Base-by-base conservation (phyloP, 2,329 filamentous ascomycete genomes). In the Pseudogymnoascus sp. region DNA sequence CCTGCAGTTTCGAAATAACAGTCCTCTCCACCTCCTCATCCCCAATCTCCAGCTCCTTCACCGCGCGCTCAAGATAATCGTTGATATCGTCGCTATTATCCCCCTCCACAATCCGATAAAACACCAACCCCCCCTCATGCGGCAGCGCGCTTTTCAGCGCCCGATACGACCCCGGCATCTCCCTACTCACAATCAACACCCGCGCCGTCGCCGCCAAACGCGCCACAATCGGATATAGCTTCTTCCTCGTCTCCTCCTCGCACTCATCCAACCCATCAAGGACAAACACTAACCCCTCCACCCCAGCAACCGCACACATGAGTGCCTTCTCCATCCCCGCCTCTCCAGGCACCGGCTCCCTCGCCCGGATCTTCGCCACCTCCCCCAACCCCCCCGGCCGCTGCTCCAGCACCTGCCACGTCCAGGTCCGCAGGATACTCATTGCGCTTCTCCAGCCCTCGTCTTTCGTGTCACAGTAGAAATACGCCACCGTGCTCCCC, bases 21-120 rank as follows among this genome's bases (percentile, higher is more conserved):
- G 45, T 52, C 3, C n/a, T 52, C 23, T 52, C 45, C 45, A 52
- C 45, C 45, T 52, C 45, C n/a, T 52, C 45, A 52, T 52, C 45
- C 7, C 45, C 45, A 52, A 52, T 52, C 45, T 52, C 45, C 26
- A 52, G 23, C 7, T 52, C 45, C 26, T 4, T 31, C 7, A 52
- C 45, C 23, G 45, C 26, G 4, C 45, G 45, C 14, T 52, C 45
- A 11, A 52, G 45, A 31, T 52, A 52, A 21, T 52, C 45, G 7
- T 52, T 52, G 45, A 52, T 52, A 52, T 52, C 45, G 3, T 52
- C 45, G 14, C 10, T 31, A 52, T 52, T 52, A 31, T 52, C 45
- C 26, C 45, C 45, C 4, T 52, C 45, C 45, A 52, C 45, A 52
- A 52, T 52, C 26, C 45, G 45, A 52, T 52, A 52, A 16, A 31